These are phyloP conservation scores for Cutaneotrichosporon arboriforme DNA, from an alignment of 1,284 basidiomycete species.

Conservation along the genomic window DNA sequence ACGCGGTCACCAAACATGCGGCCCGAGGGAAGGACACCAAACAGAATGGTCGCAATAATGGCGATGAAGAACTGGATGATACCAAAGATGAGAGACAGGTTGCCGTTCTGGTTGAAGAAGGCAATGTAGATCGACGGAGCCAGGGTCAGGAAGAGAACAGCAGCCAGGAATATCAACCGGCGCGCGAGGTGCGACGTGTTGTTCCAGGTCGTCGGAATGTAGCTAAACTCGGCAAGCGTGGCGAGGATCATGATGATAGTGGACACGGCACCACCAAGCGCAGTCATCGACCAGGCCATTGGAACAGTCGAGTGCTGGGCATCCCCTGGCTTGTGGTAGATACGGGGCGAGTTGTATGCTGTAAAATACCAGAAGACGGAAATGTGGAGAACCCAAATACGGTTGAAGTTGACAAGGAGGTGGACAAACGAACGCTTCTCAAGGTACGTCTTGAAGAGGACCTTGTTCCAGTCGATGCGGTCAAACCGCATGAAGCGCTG, in stretches of 20 bases:
- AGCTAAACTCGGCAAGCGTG: slow-evolving; percentile 85
- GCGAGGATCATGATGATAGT: slow-evolving; percentile 89
- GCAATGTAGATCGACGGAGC: slow-evolving; percentile 89
- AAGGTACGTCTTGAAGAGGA: slow-evolving; percentile 95
- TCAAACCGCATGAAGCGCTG: slow-evolving; percentile 94
- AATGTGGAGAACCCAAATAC: slow-evolving; percentile 92
- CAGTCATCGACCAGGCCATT: slow-evolving; percentile 80
- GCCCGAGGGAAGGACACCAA: slow-evolving; percentile 81
- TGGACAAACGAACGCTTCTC: slow-evolving; percentile 93
- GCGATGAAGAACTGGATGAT: slow-evolving; percentile 90
- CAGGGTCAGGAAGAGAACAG: slow-evolving; percentile 76
- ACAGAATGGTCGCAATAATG: slow-evolving; percentile 70
- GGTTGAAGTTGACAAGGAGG: slow-evolving; percentile 94
- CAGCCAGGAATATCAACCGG: slow-evolving; percentile 72
- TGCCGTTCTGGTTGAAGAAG: slow-evolving; percentile 61
- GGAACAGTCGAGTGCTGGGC: not conserved
- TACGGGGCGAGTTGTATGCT: slow-evolving; percentile 80
- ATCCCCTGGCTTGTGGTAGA: slow-evolving; percentile 64
- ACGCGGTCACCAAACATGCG: slow-evolving; percentile 88
- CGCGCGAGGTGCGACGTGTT: slow-evolving; percentile 89
- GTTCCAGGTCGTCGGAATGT: slow-evolving; percentile 95
- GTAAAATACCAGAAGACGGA: slow-evolving; percentile 92
- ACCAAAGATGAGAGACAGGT: slow-evolving; percentile 72
- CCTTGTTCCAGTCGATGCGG: slow-evolving; percentile 86
- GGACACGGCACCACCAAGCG: slow-evolving; percentile 83